Base-by-base conservation (phyloP, 768 basidiomycete species). In the Exsudoporus frostii region DNA sequence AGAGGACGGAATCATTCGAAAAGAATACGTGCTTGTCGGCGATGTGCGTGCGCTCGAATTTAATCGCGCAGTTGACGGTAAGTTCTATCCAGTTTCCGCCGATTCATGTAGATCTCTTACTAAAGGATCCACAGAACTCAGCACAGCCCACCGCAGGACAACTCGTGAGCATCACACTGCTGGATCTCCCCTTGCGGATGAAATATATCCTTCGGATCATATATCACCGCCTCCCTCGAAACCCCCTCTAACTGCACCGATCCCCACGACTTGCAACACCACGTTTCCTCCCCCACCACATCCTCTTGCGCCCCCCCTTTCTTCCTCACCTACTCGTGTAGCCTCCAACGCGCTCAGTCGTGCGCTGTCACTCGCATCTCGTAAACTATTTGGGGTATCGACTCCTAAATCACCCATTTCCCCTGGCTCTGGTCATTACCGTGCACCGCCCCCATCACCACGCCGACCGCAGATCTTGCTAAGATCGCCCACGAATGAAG, bases 1-100 rank as follows among this genome's bases (percentile, higher is more conserved):
- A 63, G 89, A 92, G 64, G 89, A 91, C 63, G 88, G 88, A 0
- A 74, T 85, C 45, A 76, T 92, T 45, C 79, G 87, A 48, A 80
- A 84, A 56, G 96, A 98, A 64, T 99, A 99, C 61, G 96, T 98
- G 0, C 81, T 99, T 1, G 90, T 98, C 1, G 94, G 88, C 39
- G 93, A 99, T 68, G 83, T 81, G 49, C 79, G 86, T 45, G 90
- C 90, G 2, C 89, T 98, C 3, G 95, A 98, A 66, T 92, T 98
- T 67, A 92, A 92, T 66, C 83, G 84, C 15, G 82, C 92, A 3
- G 88, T 96, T 2, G 96, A 98, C 74, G 95, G 95, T 90, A 55
- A 61, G 84, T 69, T 17, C 24, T 25, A 44, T 36, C 45, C 14
- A 8, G 22, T 38, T n/a, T 30, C 14, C 36, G 5, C 11, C 33